Percentiles rank a stretch among this genome's conserved stretches.
These are phyloP conservation scores for Ceratocystis destructans DNA, from an alignment of 2,329 filamentous ascomycete species.

Conservation along the genomic window DNA sequence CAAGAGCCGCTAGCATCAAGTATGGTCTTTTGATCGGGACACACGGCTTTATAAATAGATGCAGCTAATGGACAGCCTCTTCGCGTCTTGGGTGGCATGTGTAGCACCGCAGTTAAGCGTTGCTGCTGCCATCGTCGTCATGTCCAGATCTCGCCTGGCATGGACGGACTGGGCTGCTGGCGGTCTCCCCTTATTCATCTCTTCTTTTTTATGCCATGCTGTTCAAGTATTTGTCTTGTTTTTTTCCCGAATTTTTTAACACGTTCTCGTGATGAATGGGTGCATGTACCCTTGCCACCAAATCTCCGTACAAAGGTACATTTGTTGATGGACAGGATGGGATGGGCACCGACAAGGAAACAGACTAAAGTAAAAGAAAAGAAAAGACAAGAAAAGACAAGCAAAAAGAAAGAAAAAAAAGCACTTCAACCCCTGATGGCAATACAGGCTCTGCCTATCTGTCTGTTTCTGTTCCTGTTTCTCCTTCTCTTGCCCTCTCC, in stretches of 20 bases:
- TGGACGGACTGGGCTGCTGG: neutral
- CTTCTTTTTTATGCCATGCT: neutral
- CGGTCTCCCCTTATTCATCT: neutral
- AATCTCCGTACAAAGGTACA: conserved; percentile 6
- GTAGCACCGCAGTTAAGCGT: no score
- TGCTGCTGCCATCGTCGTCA: no score
- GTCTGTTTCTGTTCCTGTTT: neutral
- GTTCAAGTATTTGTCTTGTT: neutral
- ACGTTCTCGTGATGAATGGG: neutral
- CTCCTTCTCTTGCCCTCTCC: neutral
- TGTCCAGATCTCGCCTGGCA: no score
- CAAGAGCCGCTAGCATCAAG: no score
- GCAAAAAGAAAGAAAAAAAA: neutral
- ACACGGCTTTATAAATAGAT: no score
- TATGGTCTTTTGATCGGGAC: no score
- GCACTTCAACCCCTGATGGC: conserved; percentile 10
- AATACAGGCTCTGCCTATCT: neutral
- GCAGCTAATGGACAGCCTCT: no score
- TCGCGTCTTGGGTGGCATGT: no score
- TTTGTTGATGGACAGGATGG: neutral
- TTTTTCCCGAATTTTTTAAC: neutral
- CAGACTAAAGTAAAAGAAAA: neutral
- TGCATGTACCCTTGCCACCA: neutral
- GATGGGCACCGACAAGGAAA: neutral
- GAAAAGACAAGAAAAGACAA: neutral